A percentile compares a stretch with the other conserved stretches of the same genome.
phyloP scores from a whole-genome alignment of 2,329 filamentous ascomycete species.

The Fusarium citri region DNA sequence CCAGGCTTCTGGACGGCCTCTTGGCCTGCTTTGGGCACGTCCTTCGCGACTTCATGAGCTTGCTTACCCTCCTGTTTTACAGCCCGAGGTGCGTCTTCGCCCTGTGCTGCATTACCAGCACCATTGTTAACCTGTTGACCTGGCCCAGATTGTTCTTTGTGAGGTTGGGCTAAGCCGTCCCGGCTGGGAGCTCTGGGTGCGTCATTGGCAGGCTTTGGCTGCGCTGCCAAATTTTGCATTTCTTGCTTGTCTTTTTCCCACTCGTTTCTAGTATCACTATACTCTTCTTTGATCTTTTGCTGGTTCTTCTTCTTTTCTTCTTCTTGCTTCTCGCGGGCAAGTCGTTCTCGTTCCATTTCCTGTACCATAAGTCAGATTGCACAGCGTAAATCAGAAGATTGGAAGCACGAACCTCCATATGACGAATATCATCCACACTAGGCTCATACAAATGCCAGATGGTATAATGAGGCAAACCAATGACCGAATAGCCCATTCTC shows the following conservation, averaged over 20 bases:
- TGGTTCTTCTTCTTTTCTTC: constrained; percentile 79
- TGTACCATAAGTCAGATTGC: constrained; percentile 51
- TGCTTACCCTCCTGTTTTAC: constrained; percentile 24
- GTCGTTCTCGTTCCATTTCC: constrained; percentile 93
- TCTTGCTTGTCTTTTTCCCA: constrained; percentile 92
- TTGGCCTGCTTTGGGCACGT: constrained; percentile 10
- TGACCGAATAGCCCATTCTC: constrained; percentile 94
- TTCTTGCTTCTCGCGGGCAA: constrained; percentile 79
- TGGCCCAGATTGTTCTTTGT: constrained; percentile 25
- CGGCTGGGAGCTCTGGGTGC: constrained; percentile 31
- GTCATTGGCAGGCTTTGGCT: constrained; percentile 34
- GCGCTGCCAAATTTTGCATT: constrained; percentile 71
- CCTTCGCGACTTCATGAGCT: constrained; percentile 22
- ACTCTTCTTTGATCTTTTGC: constrained; percentile 78
- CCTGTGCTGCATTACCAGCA: constrained; percentile 23
- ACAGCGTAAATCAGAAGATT: neutral
- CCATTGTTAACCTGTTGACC: constrained; percentile 16
- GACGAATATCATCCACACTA: constrained; percentile 95
- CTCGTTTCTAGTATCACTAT: constrained; percentile 79
- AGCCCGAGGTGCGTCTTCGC: constrained; percentile 12
- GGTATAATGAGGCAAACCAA: constrained; percentile 95
- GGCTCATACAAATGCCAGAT: constrained; percentile 99
- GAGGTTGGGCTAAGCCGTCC: constrained; percentile 27
- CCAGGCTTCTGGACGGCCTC: constrained; percentile 20
- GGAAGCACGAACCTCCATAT: constrained; percentile 79